Base-by-base conservation (phyloP, 257 asterid genomes). In the Gynochthodes officinalis region DNA sequence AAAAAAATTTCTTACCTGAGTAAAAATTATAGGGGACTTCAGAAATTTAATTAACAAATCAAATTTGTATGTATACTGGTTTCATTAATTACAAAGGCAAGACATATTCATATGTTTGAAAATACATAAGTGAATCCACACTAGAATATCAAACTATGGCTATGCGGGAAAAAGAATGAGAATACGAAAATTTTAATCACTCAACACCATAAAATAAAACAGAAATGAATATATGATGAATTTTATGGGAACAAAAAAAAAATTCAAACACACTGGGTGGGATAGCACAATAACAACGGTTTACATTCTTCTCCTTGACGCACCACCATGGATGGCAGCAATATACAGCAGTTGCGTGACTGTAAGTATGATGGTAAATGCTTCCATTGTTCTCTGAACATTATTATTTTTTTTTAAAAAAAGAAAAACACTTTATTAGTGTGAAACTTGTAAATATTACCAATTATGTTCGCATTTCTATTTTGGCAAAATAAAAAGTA, bases 351-450 rank as follows among this genome's bases (percentile, higher is more conserved):
- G 80, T 71, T 95, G 99, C 35, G 99, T 90, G 28, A 82, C 90
- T 0, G 96, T 78, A 23, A 95, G 87, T 70, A 92, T 92, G 18
- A 92, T 92, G 32, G 89, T 64, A 86, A 95, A 95, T 46, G 95
- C 99, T 84, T 95, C 99, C 96, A 92, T 84, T 75, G 99, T 95
- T 78, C 81, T 87, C 99, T 95, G 96, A 48, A 1, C 9, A 7
- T 35, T 32, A 32, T 28, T n/a, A n/a, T n/a, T n/a, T n/a, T n/a
- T n/a, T n/a, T 60, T 23, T 75, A 19, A 27, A 53, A 33, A 25
- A 59, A 35, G 1, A 37, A 42, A 6, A 16, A 16, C 1, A 30
- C 19, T 18, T 52, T 49, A 13, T 52, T 52, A 62, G 11, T 23
- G 18, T 19, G 30, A 7, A 21, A 61, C 44, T 32, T 5, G 46